Evolutionary conservation across 805 yeast species (phyloP).

Genomic region (Candida cerambycidarum): DNA sequence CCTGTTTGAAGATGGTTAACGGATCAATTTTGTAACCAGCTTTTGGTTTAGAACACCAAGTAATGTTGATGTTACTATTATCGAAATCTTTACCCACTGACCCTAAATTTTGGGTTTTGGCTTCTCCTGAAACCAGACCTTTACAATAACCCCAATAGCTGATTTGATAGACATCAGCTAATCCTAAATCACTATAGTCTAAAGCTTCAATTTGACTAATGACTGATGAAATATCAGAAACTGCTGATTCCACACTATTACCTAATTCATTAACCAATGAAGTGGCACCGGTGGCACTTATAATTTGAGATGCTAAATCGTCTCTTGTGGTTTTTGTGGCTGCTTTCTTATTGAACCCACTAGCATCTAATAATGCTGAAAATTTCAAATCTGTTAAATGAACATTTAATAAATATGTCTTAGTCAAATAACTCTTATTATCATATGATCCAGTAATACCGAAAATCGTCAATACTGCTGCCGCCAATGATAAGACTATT

Average conservation of each 20-base stretch:
- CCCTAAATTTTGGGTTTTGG: constrained; percentile 9
- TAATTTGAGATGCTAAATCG: constrained; percentile 15
- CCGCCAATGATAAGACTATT: constrained; percentile 32
- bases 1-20: constrained; percentile 31
- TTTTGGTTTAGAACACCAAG: constrained; percentile 54
- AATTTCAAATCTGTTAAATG: constrained; percentile 35
- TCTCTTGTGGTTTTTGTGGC: constrained; percentile 11
- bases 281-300: constrained; percentile 13
- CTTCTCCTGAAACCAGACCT: constrained; percentile 21
- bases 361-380: constrained; percentile 25
- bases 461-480: constrained; percentile 31
- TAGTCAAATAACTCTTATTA: constrained; percentile 32
- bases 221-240: constrained; percentile 9
- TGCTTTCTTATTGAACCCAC: constrained; percentile 14
- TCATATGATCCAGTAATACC: constrained; percentile 41
- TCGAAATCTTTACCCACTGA: constrained; percentile 20
- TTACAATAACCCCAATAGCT: constrained; percentile 47
- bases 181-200: constrained; percentile 32
- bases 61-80: constrained; percentile 34
- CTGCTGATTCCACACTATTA: constrained; percentile 3
- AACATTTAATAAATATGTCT: constrained; percentile 35
- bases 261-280: constrained; percentile 3
- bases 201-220: constrained; percentile 17
- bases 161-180: constrained; percentile 40
- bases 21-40: constrained; percentile 61